Base-by-base conservation (phyloP, 164 flowering plant genomes). In the Chloranthus sessilifolius region DNA sequence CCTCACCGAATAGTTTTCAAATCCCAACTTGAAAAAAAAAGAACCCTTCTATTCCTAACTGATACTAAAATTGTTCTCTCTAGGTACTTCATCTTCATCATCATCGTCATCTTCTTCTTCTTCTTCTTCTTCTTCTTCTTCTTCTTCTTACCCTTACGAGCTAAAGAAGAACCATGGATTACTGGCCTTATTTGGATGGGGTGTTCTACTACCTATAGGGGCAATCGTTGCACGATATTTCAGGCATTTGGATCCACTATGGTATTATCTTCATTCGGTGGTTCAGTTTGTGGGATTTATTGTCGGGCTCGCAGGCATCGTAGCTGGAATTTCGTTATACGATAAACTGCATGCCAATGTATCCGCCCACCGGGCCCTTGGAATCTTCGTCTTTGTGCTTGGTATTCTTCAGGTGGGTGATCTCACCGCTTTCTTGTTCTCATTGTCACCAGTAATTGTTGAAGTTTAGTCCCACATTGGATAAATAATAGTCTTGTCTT, bases 161-260 rank as follows among this genome's bases (percentile, higher is more conserved):
- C 38, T 59, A 55, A 83, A 62, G 70, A 68, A 55, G 67, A 76
- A 59, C 26, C 98, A 92, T 66, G 95, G 91, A 39, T 22, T 72
- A 52, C 31, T 85, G 62, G 92, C 71, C 17, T 26, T 79, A 8
- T 7, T 84, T 21, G 89, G 80, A 53, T 92, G 96, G 96, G 98
- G 94, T 11, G 43, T 84, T 17, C 52, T 92, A 36, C 81, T 85
- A 48, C 96, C 96, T 7, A n/a, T 43, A 28, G 98, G 98, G 35
- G 85, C 94, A 27, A 82, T 88, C 34, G 23, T 81, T 19, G 81
- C 96, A 1, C 79, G 98, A 75, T 78, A 85, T 53, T 74, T 67
- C 22, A 80, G 45, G 69, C 83, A 80, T 17, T 68, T 64, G 57
- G 95, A 92, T 50, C 84, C 92, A 4, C 48, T 76, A 4, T 92